Evolutionary conservation across 73 alveolate genomes (phyloP), one percentile per base, ranked within the genome.

Genomic region (Paramecium octaurelia): DNA sequence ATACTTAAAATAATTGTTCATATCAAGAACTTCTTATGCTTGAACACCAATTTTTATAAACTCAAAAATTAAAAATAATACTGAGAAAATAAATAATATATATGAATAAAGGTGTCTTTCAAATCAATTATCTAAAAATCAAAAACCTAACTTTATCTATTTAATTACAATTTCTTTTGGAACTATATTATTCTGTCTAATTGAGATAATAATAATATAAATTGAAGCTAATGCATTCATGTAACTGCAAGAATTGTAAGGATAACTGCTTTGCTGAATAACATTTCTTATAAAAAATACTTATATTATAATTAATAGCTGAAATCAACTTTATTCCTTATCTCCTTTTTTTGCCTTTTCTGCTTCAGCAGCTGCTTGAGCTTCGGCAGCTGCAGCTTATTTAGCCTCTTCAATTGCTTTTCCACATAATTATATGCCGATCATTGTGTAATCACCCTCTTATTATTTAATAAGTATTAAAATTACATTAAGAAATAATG

Each of bases 371-470:
- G 40, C 58, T 16, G 88, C 88, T 20, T 75, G 18, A 35, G 88
- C 88, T 14, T 75, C 88, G 0, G 20, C 57, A 29, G 88, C 88
- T 35, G 88, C 88, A 3, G 88, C 88, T 20, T 36, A n/a, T 75
- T 75, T 75, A 75, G 88, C 88, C 14, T 75, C 88, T 20, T 75
- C 88, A 3, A 75, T 75, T 34, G 88, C 88, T 42, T 75, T 75
- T 75, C 88, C 88, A 42, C 88, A 75, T 75, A 75, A 75, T 75
- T 75, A 11, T n/a, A 75, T 75, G 6, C 88, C 88, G 12, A 75
- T 38, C 88, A 87, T 87, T 8, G 93, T 87, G 40, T 21, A 87
- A 87, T 87, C 93, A 58, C 93, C 93, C 40, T 50, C 93, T 86
- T 29, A 18, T 42, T 36, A 10, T 36, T 87, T 18, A 40, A 35